These are phyloP conservation scores for Calonectria honghensis DNA, from an alignment of 2,329 filamentous ascomycete species.

Conservation along the genomic window DNA sequence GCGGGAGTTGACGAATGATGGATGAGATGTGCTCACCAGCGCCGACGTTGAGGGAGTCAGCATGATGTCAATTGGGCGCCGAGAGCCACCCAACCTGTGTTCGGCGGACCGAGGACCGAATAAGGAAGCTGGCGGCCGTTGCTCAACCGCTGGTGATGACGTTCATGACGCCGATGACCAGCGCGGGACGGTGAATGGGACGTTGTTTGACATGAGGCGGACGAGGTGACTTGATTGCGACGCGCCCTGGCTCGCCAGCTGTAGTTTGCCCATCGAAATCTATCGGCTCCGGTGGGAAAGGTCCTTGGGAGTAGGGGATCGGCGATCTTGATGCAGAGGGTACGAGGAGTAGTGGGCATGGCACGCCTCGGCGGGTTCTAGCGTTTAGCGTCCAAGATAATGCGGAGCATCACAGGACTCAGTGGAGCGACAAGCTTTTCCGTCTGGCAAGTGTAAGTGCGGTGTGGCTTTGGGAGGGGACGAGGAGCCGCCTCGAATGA, in stretches of 20 bases:
- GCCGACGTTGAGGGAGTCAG: constrained; percentile 41
- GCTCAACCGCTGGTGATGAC: constrained; percentile 27
- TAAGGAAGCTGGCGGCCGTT: constrained; percentile 45
- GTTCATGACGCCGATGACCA: constrained; percentile 39
- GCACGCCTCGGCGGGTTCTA: constrained; percentile 35
- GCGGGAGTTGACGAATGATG: constrained; percentile 40
- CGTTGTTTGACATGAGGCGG: constrained; percentile 27
- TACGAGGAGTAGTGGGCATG: constrained; percentile 40
- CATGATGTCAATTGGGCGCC: constrained; percentile 53
- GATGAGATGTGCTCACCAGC: constrained; percentile 24
- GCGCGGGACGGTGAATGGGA: constrained; percentile 34
- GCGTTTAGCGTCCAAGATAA: constrained; percentile 28
- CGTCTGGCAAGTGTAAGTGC: constrained; percentile 3
- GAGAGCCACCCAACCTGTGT: constrained; percentile 42
- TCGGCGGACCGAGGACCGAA: constrained; percentile 47
- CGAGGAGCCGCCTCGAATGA: background rate
- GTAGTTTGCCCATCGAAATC: constrained; percentile 43
- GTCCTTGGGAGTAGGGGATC: constrained; percentile 42
- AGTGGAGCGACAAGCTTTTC: constrained; percentile 21
- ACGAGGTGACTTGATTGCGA: constrained; percentile 36
- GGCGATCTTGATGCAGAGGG: constrained; percentile 48
- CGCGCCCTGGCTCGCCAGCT: constrained; percentile 27
- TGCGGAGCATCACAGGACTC: constrained; percentile 24
- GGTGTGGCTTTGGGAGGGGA: constrained; percentile 1
- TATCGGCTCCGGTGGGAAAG: background rate